Conservation (phyloP, 106 monocot species). For the Acanthochlamys bracteata region DNA sequence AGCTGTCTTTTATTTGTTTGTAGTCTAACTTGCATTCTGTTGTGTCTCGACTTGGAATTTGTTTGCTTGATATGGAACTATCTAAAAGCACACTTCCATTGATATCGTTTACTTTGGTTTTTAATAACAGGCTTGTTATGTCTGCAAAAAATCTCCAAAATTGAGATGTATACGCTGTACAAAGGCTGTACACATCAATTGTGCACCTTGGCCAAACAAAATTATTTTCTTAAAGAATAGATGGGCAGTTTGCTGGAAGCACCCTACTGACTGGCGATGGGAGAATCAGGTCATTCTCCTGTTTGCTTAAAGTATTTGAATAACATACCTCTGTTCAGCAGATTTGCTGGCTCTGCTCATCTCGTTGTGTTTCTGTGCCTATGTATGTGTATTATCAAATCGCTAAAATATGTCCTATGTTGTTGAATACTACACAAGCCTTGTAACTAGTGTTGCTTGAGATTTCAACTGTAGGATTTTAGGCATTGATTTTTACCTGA, state of each 20-base stretch:
- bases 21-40: not conserved
- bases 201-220: constrained; percentile 68
- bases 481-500: no score
- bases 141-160: constrained; percentile 53
- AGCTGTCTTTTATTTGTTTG: no score
- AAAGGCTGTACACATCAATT: constrained; percentile 49
- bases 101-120: constrained; percentile 13
- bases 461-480: no score
- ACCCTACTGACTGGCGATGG: constrained; percentile 62
- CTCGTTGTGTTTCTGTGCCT: not conserved
- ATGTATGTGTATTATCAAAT: not conserved
- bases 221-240: constrained; percentile 20
- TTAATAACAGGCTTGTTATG: constrained; percentile 55
- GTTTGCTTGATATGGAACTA: not conserved
- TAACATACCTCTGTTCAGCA: not conserved
- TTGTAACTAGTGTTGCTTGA: no score
- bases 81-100: no score
- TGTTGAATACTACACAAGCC: not conserved
- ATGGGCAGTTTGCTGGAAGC: constrained; percentile 76
- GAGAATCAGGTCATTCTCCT: constrained; percentile 56
- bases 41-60: not conserved
- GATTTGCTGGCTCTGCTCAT: not conserved
- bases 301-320: constrained; percentile 4
- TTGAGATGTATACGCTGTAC: constrained; percentile 74
- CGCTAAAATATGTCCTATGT: not conserved